phyloP scores from a whole-genome alignment of 306 rosid species.

The Medicago lupulina region DNA sequence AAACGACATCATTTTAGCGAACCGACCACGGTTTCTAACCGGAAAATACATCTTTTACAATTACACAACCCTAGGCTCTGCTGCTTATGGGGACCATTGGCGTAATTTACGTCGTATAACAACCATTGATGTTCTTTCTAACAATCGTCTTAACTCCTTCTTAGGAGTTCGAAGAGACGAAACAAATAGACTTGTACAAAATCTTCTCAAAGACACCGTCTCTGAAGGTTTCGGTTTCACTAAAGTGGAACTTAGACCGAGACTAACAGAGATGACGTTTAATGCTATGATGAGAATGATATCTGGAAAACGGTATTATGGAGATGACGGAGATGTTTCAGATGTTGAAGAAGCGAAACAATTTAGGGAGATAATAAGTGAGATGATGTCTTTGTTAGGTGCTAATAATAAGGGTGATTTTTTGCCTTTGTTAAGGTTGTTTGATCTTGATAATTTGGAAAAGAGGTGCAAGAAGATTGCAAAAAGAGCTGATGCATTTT shows the following conservation, averaged over 20 bases:
- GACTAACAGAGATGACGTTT: constrained; percentile 42
- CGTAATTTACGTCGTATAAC: constrained; percentile 45
- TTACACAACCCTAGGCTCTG: constrained; percentile 31
- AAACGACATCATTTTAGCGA: constrained; percentile 36
- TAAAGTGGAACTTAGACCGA: neutral
- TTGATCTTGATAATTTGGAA: constrained; percentile 33
- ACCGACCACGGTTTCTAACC: constrained; percentile 15
- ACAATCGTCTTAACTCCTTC: constrained; percentile 42
- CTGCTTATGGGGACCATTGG: constrained; percentile 46
- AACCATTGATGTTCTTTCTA: constrained; percentile 43
- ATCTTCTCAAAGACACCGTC: neutral
- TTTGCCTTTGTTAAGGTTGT: constrained; percentile 29
- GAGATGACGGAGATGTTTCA: constrained; percentile 9
- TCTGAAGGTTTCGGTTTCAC: neutral
- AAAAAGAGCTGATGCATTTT: constrained; percentile 39
- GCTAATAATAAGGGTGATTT: constrained; percentile 39
- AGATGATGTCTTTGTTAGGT: constrained; percentile 4
- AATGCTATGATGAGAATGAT: constrained; percentile 47
- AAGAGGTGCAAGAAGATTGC: constrained; percentile 38
- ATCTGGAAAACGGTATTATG: constrained; percentile 36
- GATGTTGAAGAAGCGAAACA: constrained; percentile 33
- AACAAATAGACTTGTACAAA: neutral
- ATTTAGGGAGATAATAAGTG: constrained; percentile 35
- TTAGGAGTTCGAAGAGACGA: constrained; percentile 34
- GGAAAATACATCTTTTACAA: constrained; percentile 39